Evolutionary conservation across 1,284 basidiomycete genomes (phyloP).

Genomic region (Cystobasidium pallidum): DNA sequence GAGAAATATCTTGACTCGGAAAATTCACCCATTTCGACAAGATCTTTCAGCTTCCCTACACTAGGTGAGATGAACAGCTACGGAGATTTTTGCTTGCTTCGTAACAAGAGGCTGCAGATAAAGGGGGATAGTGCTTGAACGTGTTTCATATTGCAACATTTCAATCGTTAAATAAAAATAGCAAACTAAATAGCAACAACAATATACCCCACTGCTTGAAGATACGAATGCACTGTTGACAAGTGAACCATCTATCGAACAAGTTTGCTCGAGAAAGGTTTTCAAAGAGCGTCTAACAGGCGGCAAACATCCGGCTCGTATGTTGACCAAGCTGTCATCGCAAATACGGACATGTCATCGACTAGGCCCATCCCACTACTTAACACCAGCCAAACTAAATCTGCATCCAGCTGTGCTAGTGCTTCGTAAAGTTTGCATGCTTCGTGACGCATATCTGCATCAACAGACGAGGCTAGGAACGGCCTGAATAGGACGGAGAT

Average conservation of each 20-base stretch:
- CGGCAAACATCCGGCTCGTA: slow-evolving; percentile 5
- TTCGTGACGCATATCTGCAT: slow-evolving; percentile 71
- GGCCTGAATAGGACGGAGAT: slow-evolving; percentile 71
- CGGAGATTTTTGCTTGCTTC: slow-evolving; percentile 62
- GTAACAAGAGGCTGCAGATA: slow-evolving; percentile 47
- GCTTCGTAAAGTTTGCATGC: slow-evolving; percentile 69
- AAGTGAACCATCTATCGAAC: background rate
- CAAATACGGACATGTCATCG: background rate
- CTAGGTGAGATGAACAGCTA: slow-evolving; percentile 63
- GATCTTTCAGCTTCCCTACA: slow-evolving; percentile 77
- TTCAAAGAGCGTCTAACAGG: background rate
- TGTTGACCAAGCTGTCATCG: background rate
- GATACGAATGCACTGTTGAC: slow-evolving; percentile 3
- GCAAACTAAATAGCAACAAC: slow-evolving; percentile 8
- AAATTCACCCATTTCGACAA: slow-evolving; percentile 70
- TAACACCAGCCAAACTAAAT: slow-evolving; percentile 79
- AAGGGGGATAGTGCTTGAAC: slow-evolving; percentile 1
- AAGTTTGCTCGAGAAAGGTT: too few relatives aligned
- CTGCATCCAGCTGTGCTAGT: slow-evolving; percentile 67
- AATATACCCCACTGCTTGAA: background rate
- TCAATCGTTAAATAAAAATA: too few relatives aligned
- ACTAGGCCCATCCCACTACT: slow-evolving; percentile 54
- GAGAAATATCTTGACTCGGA: slow-evolving; percentile 76
- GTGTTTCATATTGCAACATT: too few relatives aligned
- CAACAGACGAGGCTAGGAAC: slow-evolving; percentile 68